These are phyloP conservation scores for Fusarium multiceps DNA, from an alignment of 2,329 filamentous ascomycete species.

Conservation along the genomic window DNA sequence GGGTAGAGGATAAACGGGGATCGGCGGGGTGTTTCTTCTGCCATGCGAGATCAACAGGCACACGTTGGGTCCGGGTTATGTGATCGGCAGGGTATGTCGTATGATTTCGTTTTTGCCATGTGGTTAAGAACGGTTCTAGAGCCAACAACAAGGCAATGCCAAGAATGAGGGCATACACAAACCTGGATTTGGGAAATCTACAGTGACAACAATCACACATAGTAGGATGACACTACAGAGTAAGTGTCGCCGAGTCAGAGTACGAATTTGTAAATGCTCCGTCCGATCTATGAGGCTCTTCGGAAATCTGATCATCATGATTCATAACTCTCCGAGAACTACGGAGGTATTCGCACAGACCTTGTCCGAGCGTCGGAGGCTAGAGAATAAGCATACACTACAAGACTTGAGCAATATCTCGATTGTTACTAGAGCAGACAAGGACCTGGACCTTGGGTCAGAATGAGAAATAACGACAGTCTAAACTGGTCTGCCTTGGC, in stretches of 20 bases:
- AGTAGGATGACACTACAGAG: background rate
- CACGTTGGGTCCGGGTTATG: background rate
- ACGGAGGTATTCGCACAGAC: background rate
- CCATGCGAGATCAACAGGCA: background rate
- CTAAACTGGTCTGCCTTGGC: background rate
- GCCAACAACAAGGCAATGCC: background rate
- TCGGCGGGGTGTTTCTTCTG: background rate
- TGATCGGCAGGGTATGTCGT: constrained; percentile 5
- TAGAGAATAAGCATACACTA: background rate
- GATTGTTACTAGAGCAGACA: too few relatives aligned
- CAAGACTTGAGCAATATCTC: too few relatives aligned
- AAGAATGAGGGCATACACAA: background rate
- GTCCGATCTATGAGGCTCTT: background rate
- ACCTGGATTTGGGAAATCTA: background rate
- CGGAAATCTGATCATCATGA: background rate
- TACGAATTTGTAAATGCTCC: background rate
- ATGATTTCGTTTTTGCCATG: constrained; percentile 8
- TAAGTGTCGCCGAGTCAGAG: background rate
- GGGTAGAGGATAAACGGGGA: constrained; percentile 2
- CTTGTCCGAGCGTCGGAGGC: background rate
- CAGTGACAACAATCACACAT: too few relatives aligned
- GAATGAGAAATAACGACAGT: too few relatives aligned
- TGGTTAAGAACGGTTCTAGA: constrained; percentile 7
- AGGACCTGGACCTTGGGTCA: background rate
- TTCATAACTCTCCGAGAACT: background rate